Evolutionary conservation across 2,329 filamentous ascomycete species (phyloP), one percentile per base, ranked within the genome.

Genomic region (Paecilomyces niveus): DNA sequence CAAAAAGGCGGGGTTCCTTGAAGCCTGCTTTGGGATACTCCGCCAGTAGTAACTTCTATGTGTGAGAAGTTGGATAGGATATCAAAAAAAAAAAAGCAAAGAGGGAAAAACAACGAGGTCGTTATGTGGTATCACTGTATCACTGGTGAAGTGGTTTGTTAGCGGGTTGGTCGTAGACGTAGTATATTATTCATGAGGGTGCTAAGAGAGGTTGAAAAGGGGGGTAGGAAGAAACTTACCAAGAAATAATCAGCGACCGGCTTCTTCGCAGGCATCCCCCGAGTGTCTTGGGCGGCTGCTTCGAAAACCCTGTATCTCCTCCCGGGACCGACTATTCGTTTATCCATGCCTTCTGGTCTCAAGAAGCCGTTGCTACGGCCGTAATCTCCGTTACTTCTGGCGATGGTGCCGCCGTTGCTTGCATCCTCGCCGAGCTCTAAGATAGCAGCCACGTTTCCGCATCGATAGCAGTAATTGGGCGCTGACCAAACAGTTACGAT

Each of bases 401-500:
- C 80, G 63, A 90, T 83, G n/a, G 87, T 81, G 24, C 87, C 86
- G 35, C 84, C 80, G 51, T 90, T 90, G n/a, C 83, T 85, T 7
- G 88, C 85, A 68, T 97, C 93, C 72, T 97, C 94, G 29, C 88
- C 89, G 3, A 99, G 81, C 76, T 99, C 94, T 57, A 99, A 79
- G 59, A 99, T 92, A 0, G 94, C 93, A 0, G 94, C 94, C 11
- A 99, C 92, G 68, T 97, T 97, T 57, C 92, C 92, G 70, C 92
- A 97, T 63, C 91, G 86, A 77, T 97, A 97, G 78, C 92, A 97
- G 80, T 97, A 97, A 73, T 97, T 97, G 0, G 92, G 92, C 9
- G 92, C 92, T 0, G 90, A 95, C 93, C 94, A 99, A n/a, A 99
- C 94, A 0, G 94, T 99, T 50, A 97, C 94, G 63, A 99, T 97